phyloP scores from a whole-genome alignment of 371 early-diverging fungal genomes.

The Mucor saturninus region DNA sequence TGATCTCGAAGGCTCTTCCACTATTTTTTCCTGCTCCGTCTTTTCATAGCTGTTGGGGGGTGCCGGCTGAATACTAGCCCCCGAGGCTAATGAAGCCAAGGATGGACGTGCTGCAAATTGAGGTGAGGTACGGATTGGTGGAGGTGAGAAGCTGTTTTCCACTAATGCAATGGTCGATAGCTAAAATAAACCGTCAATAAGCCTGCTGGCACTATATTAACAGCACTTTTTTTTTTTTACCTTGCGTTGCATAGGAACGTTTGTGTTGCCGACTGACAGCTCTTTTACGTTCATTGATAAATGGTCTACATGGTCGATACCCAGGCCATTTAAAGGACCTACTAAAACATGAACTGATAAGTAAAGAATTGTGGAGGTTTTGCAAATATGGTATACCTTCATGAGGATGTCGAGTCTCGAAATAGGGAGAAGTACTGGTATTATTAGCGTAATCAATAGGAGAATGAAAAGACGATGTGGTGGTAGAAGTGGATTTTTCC shows the following conservation, averaged over 20 bases:
- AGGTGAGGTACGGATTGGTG: constrained; percentile 32
- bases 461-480: constrained; percentile 31
- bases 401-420: constrained; percentile 34
- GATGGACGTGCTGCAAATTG: constrained; percentile 44
- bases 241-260: constrained; percentile 33
- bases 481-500: constrained; percentile 33
- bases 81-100: constrained; percentile 45
- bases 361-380: not conserved
- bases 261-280: constrained; percentile 25
- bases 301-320: constrained; percentile 47
- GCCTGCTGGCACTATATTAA: not conserved
- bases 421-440: constrained; percentile 21
- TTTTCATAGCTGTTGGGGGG: constrained; percentile 13
- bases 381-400: constrained; percentile 15
- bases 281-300: constrained; percentile 37
- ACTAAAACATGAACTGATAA: constrained; percentile 1
- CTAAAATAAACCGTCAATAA: not conserved
- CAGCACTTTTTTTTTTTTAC: constrained; percentile 15
- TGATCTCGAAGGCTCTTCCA: constrained; percentile 10
- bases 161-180: constrained; percentile 3
- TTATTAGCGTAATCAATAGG: constrained; percentile 27
- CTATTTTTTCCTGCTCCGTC: constrained; percentile 20
- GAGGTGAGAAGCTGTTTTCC: constrained; percentile 10
- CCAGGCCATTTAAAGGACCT: constrained; percentile 29
- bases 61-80: constrained; percentile 37